phyloP scores from a whole-genome alignment of 169 alveolate genomes.

The Eimeria mitis region DNA sequence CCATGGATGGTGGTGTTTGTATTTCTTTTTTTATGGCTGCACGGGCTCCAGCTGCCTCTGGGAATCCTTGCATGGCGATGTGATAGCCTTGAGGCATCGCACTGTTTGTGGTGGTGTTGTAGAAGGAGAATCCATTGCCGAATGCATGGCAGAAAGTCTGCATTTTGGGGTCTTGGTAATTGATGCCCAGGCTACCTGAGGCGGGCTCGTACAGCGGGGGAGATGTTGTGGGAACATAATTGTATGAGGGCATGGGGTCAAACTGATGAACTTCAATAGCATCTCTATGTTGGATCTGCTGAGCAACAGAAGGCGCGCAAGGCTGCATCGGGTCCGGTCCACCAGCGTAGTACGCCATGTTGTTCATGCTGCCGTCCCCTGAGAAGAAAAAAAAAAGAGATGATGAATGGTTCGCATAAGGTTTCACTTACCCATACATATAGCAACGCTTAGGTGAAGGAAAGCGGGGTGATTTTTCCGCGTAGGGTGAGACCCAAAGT shows the following conservation, averaged over 20 bases:
- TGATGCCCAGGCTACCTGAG: constrained; percentile 20
- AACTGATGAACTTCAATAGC: constrained; percentile 30
- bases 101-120: constrained; percentile 8
- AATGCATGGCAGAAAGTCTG: constrained; percentile 66
- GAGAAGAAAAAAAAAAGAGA: neutral
- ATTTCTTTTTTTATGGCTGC: constrained; percentile 61
- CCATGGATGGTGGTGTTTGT: constrained; percentile 24
- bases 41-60: constrained; percentile 33
- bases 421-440: neutral
- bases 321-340: constrained; percentile 71
- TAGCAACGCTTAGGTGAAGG: neutral
- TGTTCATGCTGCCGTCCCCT: constrained; percentile 45
- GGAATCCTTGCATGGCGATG: constrained; percentile 68
- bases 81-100: constrained; percentile 82
- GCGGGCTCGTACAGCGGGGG: constrained; percentile 74
- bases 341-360: constrained; percentile 66
- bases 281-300: constrained; percentile 11
- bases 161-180: constrained; percentile 48
- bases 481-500: neutral
- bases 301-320: constrained; percentile 22
- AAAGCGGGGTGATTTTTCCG: neutral
- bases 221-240: constrained; percentile 31
- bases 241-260: constrained; percentile 53
- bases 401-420: neutral
- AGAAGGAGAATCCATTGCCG: constrained; percentile 65